A percentile compares a stretch with the other conserved stretches of the same genome.
Conservation (phyloP, 2,329 filamentous ascomycete species). For the Myriosclerotinia curreyana region DNA sequence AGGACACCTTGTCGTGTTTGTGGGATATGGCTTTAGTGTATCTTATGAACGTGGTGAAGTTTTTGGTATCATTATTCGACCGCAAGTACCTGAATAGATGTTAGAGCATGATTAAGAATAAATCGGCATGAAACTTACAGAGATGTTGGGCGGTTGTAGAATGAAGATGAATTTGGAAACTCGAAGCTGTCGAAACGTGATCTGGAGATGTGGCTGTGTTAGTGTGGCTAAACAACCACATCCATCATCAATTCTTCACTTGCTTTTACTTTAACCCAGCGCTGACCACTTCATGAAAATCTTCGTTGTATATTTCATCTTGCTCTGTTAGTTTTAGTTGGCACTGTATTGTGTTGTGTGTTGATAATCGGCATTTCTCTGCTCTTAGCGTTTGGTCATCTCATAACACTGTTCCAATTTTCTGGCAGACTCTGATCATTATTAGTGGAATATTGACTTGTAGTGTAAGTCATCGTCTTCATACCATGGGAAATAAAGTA, state of each 20-base stretch:
- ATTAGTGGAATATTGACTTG: too few species aligned
- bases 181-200: neutral
- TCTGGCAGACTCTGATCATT: too few species aligned
- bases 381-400: too few species aligned
- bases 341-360: too few species aligned
- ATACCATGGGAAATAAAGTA: neutral
- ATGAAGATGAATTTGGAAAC: neutral
- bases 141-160: neutral
- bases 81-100: neutral
- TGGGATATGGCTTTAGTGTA: neutral
- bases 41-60: neutral
- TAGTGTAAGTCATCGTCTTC: neutral
- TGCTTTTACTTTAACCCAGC: too few species aligned
- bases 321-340: too few species aligned
- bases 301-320: too few species aligned
- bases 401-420: too few species aligned
- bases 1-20: slow-evolving; percentile 29
- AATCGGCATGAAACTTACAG: neutral
- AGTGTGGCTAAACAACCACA: too few species aligned
- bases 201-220: neutral
- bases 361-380: too few species aligned
- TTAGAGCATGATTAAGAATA: neutral
- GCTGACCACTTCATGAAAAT: neutral
- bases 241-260: too few species aligned
- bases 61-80: neutral